phyloP scores from a whole-genome alignment of 352 stramenopile species.

The Pythium plurisporium region DNA sequence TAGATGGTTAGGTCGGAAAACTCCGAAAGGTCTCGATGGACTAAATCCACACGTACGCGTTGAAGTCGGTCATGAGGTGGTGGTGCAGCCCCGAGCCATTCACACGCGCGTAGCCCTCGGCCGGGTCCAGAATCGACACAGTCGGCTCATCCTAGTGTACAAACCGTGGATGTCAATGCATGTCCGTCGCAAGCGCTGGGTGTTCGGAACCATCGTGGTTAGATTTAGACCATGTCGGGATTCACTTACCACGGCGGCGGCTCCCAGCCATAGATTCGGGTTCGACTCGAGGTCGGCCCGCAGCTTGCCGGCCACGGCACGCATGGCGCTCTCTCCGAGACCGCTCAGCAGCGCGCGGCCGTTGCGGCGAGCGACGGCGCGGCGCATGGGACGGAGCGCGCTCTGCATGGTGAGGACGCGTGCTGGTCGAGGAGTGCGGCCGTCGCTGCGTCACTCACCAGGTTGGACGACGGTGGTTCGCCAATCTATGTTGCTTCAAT shows the following conservation, averaged over 20 bases:
- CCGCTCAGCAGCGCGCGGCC: conserved; percentile 39
- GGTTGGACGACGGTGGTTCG: conserved; percentile 11
- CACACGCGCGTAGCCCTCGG: conserved; percentile 48
- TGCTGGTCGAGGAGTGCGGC: background rate
- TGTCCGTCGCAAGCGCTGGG: too few species aligned
- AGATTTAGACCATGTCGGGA: background rate
- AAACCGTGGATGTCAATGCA: too few species aligned
- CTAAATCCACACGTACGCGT: conserved; percentile 20
- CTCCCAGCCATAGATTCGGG: conserved; percentile 78
- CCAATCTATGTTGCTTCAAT: background rate
- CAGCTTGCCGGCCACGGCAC: conserved; percentile 53
- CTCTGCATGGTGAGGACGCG: conserved; percentile 27
- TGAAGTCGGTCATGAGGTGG: conserved; percentile 41
- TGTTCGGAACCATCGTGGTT: too few species aligned
- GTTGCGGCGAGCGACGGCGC: conserved; percentile 11
- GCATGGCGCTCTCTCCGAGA: conserved; percentile 57
- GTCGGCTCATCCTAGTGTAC: conserved; percentile 76
- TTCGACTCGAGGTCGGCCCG: conserved; percentile 72
- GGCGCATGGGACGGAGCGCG: conserved; percentile 20
- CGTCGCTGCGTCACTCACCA: conserved; percentile 12
- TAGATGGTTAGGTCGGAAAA: conserved; percentile 12
- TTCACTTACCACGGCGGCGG: conserved; percentile 59
- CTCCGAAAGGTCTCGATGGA: background rate
- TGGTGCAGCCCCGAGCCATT: conserved; percentile 28
- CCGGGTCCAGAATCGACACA: conserved; percentile 76